These are phyloP conservation scores for Xylaria curta DNA, from an alignment of 495 filamentous ascomycete genomes.

Conservation along the genomic window DNA sequence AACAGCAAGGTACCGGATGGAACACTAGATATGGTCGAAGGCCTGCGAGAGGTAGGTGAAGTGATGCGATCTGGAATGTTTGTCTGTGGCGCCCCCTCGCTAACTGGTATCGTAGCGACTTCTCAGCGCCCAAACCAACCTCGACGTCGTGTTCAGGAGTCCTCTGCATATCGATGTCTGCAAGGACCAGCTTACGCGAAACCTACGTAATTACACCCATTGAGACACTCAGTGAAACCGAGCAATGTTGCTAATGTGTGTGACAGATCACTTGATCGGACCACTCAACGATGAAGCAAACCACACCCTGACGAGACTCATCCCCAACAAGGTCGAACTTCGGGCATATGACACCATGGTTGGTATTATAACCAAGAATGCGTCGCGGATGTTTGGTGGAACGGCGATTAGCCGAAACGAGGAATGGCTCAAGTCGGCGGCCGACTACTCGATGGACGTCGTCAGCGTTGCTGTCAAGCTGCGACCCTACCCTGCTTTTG, in stretches of 20 bases:
- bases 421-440: conserved; percentile 53
- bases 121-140: conserved; percentile 28
- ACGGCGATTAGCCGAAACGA: conserved; percentile 47
- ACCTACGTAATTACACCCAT: conserved; percentile 24
- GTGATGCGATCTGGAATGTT: neutral
- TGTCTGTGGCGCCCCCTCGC: neutral
- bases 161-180: conserved; percentile 30
- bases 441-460: conserved; percentile 52
- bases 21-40: conserved; percentile 28
- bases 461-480: conserved; percentile 49
- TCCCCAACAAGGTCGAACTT: conserved; percentile 28
- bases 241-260: neutral
- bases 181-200: conserved; percentile 29
- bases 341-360: conserved; percentile 34
- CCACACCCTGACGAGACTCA: conserved; percentile 24
- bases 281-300: conserved; percentile 27
- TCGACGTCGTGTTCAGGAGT: conserved; percentile 31
- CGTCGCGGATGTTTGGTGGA: conserved; percentile 52
- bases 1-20: conserved; percentile 30
- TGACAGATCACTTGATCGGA: conserved; percentile 26
- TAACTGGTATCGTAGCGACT: conserved; percentile 26
- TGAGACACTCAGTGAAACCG: neutral
- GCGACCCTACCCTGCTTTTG: conserved; percentile 46
- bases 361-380: conserved; percentile 49
- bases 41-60: conserved; percentile 26